Conservation (phyloP, 2,329 filamentous ascomycete genomes). For the Coniochaeta prunicola region DNA sequence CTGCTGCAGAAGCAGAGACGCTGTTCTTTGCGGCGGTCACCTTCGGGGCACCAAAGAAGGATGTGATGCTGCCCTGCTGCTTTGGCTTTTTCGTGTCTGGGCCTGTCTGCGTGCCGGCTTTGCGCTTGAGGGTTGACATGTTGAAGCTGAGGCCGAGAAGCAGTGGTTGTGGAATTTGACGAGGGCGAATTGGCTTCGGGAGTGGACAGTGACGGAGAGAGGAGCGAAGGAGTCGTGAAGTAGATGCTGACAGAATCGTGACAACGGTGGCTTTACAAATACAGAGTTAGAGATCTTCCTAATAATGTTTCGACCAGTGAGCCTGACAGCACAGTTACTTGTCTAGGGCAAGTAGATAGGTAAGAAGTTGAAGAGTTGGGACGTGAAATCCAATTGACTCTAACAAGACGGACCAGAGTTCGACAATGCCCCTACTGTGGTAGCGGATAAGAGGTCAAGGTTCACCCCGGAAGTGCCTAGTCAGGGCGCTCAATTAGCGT, state of each 20-base stretch:
- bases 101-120: conserved; percentile 42
- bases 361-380: not conserved
- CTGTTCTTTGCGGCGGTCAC: conserved; percentile 21
- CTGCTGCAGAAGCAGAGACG: conserved; percentile 12
- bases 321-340: not conserved
- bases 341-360: too few relatives aligned
- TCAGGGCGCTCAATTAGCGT: not conserved
- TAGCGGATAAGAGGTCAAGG: not conserved
- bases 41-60: conserved; percentile 77
- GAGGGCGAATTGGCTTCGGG: not conserved
- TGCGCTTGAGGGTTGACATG: conserved; percentile 54
- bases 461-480: not conserved
- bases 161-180: not conserved
- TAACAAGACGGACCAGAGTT: not conserved
- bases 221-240: not conserved
- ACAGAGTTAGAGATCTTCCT: too few relatives aligned
- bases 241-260: not conserved
- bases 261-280: not conserved
- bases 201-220: not conserved
- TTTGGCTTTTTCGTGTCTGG: conserved; percentile 41
- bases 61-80: conserved; percentile 77
- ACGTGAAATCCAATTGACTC: not conserved
- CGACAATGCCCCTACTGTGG: not conserved
- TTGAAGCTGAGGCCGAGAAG: not conserved
- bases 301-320: not conserved